These are phyloP conservation scores for Tetrapisispora fleetii DNA, from an alignment of 805 yeast genomes.

Conservation along the genomic window DNA sequence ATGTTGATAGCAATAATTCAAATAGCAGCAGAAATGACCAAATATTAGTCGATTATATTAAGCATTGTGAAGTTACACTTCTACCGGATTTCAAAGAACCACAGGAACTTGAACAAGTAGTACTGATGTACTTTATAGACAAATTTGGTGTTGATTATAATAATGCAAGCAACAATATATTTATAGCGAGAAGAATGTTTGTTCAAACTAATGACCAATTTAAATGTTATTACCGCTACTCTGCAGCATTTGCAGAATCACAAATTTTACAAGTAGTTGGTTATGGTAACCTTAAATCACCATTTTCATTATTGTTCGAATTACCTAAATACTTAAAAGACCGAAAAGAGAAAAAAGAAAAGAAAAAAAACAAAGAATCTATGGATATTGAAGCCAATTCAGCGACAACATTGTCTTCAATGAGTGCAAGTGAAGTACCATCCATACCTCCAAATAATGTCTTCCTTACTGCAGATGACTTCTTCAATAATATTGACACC, in stretches of 20 bases:
- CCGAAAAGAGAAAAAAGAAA: slow-evolving; percentile 61
- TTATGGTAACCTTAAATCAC: slow-evolving; percentile 65
- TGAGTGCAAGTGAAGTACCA: neutral
- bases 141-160: slow-evolving; percentile 55
- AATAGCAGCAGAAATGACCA: slow-evolving; percentile 2
- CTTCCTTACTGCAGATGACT: slow-evolving; percentile 3
- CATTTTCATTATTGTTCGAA: slow-evolving; percentile 65
- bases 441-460: neutral
- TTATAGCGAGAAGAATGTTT: slow-evolving; percentile 37
- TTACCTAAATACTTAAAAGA: slow-evolving; percentile 64
- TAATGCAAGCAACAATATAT: slow-evolving; percentile 43
- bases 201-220: slow-evolving; percentile 30
- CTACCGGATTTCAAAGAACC: slow-evolving; percentile 48
- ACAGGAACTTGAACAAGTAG: slow-evolving; percentile 47
- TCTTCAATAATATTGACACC: slow-evolving; percentile 23
- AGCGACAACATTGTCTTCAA: slow-evolving; percentile 3
- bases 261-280: slow-evolving; percentile 69
- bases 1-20: slow-evolving; percentile 29
- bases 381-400: slow-evolving; percentile 3
- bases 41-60: slow-evolving; percentile 28
- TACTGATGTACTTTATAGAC: slow-evolving; percentile 53
- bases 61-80: slow-evolving; percentile 58
- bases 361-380: slow-evolving; percentile 31
- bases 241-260: slow-evolving; percentile 65
- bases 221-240: slow-evolving; percentile 68